A percentile compares a stretch with the other conserved stretches of the same genome.
phyloP scores from a whole-genome alignment of 495 filamentous ascomycete genomes.

The Lasiosphaeria hispida region DNA sequence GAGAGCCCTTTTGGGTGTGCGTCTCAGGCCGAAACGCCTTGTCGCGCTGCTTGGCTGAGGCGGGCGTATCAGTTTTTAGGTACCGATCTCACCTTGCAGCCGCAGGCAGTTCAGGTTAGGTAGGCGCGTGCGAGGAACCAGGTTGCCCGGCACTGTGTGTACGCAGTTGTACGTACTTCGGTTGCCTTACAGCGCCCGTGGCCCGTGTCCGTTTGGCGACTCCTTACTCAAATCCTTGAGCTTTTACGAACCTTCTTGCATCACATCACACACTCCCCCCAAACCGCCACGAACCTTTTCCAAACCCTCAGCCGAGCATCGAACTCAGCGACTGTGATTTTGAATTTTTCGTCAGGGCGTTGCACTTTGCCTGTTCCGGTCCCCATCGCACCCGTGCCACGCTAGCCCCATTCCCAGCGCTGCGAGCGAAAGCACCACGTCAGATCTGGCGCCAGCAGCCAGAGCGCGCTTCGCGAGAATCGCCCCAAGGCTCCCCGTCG shows the following conservation, averaged over 20 bases:
- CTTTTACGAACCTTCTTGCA: conserved; percentile 28
- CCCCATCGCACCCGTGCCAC: neutral
- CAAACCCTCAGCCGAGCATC: neutral
- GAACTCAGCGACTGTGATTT: neutral
- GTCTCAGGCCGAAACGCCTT: no score
- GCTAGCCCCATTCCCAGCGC: neutral
- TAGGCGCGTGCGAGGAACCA: conserved; percentile 7
- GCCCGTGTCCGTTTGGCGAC: conserved; percentile 34
- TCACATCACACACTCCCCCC: conserved; percentile 18
- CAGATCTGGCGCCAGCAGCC: conserved; percentile 15
- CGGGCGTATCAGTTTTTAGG: conserved; percentile 12
- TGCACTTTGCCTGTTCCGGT: neutral
- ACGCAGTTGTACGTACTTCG: conserved; percentile 16
- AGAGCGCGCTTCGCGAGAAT: conserved; percentile 32
- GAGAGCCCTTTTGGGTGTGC: no score
- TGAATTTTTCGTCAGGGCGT: neutral
- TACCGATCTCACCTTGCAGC: conserved; percentile 7
- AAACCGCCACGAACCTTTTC: conserved; percentile 1
- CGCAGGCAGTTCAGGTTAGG: conserved; percentile 6
- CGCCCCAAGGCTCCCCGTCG: conserved; percentile 24
- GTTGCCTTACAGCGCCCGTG: conserved; percentile 20
- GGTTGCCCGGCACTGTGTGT: conserved; percentile 16
- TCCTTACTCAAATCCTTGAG: conserved; percentile 27
- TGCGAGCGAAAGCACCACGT: conserved; percentile 6
- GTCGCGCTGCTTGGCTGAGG: neutral